Base-by-base conservation (phyloP, 192 early-diverging fungal species). In the Thamnidium elegans region DNA sequence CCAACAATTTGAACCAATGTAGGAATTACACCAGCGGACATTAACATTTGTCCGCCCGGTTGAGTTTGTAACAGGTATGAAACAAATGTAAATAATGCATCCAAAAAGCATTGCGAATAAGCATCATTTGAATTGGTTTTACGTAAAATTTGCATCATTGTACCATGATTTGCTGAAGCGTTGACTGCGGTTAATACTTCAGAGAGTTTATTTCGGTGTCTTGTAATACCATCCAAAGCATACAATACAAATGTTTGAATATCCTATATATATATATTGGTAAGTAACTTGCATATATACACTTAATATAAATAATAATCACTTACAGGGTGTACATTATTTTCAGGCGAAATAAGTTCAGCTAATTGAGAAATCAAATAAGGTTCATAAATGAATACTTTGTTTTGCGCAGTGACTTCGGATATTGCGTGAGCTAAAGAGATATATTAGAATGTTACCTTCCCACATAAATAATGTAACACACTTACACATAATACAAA, bases 141-240 rank as follows among this genome's bases (percentile, higher is more conserved):
- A 60, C 92, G 85, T 39, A 98, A 66, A 5, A 90, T 80, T 60
- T 86, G 89, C 77, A 98, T 88, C 13, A 98, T 77, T 30, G 89
- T 84, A 21, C 97, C 97, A 63, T 98, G 94, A 65, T 94, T 96
- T 3, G 93, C 94, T 2, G 93, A 91, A 1, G 93, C 92, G 60
- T 94, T 96, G 54, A 97, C 73, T 1, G 94, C 92, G 13, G 89
- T 84, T 45, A 95, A 79, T 1, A 95, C 90, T 50, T 94, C 94
- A 21, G 78, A 78, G 1, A 93, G 75, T 59, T 88, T 87, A 39
- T 70, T 77, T 45, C 93, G 86, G 68, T 93, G 85, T 63, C 90
- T 87, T 19, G 90, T 83, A 50, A 99, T 78, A 45, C 84, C 89
- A 66, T 98, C 95, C 51, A 99, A 68, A 14, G 89, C 89, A 66